Evolutionary conservation across 371 early-diverging fungal genomes (phyloP).

Genomic region (Mucor velutinosus): DNA sequence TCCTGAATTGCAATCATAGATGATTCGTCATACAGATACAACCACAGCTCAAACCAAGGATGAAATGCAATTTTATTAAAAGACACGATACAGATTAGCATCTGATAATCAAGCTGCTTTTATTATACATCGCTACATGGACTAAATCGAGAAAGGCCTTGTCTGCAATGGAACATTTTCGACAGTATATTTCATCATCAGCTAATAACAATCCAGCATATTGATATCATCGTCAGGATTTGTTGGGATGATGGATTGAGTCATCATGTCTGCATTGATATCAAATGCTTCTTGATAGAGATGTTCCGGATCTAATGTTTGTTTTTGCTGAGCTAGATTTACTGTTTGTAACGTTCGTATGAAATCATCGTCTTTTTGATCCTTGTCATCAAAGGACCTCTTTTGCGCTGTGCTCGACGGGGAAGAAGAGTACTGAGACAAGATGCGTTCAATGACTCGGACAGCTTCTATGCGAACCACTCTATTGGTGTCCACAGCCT

Average conservation of each 20-base stretch:
- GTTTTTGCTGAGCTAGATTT: constrained; percentile 22
- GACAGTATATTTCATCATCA: background rate
- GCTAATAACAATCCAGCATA: constrained; percentile 26
- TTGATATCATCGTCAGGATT: constrained; percentile 25
- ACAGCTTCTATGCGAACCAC: constrained; percentile 39
- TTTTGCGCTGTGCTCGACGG: background rate
- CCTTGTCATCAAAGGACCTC: constrained; percentile 8
- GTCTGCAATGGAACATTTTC: background rate
- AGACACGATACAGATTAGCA: too few species aligned
- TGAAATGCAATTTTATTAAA: too few species aligned
- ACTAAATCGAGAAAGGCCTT: background rate
- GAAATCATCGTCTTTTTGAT: constrained; percentile 13
- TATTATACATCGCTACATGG: too few species aligned
- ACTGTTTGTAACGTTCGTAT: constrained; percentile 18
- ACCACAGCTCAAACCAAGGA: too few species aligned
- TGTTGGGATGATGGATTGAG: constrained; percentile 23
- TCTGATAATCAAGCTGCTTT: too few species aligned
- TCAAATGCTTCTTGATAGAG: constrained; percentile 47
- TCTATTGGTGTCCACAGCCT: constrained; percentile 35
- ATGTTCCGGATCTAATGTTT: constrained; percentile 41
- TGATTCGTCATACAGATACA: too few species aligned
- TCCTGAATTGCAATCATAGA: too few species aligned
- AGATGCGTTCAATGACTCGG: constrained; percentile 24
- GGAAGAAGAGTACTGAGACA: background rate
- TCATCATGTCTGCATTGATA: constrained; percentile 46